Conservation (phyloP, 2,329 filamentous ascomycete species). For the Annulohypoxylon truncatum region DNA sequence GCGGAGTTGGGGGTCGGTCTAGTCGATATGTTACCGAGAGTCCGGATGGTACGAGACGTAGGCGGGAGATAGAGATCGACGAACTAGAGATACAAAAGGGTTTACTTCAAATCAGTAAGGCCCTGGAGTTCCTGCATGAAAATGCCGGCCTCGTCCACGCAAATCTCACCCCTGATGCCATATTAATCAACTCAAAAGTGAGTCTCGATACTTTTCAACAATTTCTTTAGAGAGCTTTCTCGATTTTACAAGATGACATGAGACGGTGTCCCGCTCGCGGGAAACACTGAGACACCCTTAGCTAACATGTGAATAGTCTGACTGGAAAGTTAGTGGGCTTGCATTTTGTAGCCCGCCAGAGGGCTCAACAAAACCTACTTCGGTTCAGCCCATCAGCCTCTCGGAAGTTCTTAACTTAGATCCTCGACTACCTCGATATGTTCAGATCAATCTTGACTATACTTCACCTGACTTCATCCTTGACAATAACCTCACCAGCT, state of each 20-base stretch:
- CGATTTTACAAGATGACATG: background rate
- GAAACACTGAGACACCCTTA: background rate
- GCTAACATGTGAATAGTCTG: constrained; percentile 69
- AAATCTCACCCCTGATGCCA: constrained; percentile 92
- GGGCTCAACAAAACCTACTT: constrained; percentile 77
- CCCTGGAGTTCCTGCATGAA: constrained; percentile 93
- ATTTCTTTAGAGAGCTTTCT: background rate
- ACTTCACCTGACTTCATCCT: constrained; percentile 94
- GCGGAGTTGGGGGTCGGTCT: constrained; percentile 74
- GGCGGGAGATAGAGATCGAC: constrained; percentile 91
- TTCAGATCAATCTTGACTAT: constrained; percentile 93
- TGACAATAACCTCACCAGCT: constrained; percentile 85
- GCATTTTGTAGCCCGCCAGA: constrained; percentile 87
- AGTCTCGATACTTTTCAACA: constrained; percentile 44
- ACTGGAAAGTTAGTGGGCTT: constrained; percentile 98
- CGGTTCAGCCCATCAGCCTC: constrained; percentile 82
- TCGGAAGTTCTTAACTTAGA: constrained; percentile 88
- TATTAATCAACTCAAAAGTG: constrained; percentile 94
- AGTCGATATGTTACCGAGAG: constrained; percentile 87
- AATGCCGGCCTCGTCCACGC: constrained; percentile 94
- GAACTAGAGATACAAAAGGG: constrained; percentile 98
- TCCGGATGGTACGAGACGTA: constrained; percentile 75
- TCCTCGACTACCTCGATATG: constrained; percentile 79
- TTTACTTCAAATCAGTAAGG: constrained; percentile 90
- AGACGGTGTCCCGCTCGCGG: background rate